phyloP scores from a whole-genome alignment of 208 protist species.

The Herpetomonas samuelpessoai region DNA sequence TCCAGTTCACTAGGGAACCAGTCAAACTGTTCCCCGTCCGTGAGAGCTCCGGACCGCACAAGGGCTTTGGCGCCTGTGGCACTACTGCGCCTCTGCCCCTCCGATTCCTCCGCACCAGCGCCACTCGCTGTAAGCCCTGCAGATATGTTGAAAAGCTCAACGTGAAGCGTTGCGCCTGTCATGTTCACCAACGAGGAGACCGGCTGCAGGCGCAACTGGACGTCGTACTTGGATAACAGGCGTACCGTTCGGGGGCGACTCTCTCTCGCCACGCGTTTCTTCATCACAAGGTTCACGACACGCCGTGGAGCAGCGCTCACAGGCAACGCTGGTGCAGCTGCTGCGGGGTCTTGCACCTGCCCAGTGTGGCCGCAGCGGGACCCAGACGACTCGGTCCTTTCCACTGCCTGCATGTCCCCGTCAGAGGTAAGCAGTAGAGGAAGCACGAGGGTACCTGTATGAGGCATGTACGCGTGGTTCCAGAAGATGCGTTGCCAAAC shows the following conservation, averaged over 20 bases:
- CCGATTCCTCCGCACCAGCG: not conserved
- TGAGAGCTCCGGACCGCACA: slow-evolving; percentile 13
- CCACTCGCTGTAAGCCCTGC: not conserved
- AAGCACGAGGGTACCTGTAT: slow-evolving; percentile 21
- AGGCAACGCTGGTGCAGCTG: not conserved
- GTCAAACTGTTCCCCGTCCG: slow-evolving; percentile 20
- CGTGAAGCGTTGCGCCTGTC: slow-evolving; percentile 16
- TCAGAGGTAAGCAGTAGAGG: slow-evolving; percentile 13
- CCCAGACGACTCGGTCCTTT: no score
- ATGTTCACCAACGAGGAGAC: slow-evolving; percentile 28
- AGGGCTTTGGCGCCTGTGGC: slow-evolving; percentile 5
- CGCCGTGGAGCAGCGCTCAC: not conserved
- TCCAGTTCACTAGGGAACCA: slow-evolving; percentile 7
- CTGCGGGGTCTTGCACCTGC: not conserved
- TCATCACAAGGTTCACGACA: slow-evolving; percentile 20
- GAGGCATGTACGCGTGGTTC: slow-evolving; percentile 11
- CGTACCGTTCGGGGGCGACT: slow-evolving; percentile 14
- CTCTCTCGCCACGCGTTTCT: slow-evolving; percentile 18
- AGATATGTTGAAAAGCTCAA: slow-evolving; percentile 1
- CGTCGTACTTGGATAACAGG: slow-evolving; percentile 30
- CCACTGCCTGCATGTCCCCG: not conserved
- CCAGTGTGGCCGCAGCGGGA: no score
- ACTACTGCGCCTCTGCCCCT: no score
- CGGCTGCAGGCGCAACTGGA: slow-evolving; percentile 24
- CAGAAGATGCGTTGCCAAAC: slow-evolving; percentile 1